phyloP scores from a whole-genome alignment of 2,329 filamentous ascomycete species.

The Paraphoma sp. region DNA sequence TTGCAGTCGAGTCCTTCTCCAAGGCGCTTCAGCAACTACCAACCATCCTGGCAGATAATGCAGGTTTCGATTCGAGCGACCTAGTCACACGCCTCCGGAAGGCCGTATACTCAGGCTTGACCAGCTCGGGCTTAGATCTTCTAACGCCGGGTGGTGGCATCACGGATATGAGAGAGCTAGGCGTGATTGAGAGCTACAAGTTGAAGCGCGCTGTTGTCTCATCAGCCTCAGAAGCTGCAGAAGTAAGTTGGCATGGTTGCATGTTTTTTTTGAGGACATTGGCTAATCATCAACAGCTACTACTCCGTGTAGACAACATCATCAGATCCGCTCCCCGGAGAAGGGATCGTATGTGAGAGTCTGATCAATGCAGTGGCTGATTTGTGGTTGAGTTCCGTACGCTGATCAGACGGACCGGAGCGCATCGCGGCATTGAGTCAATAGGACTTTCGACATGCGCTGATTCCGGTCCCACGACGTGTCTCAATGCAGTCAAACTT shows the following conservation, averaged over 20 bases:
- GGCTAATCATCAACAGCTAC: slow-evolving; percentile 64
- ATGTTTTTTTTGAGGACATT: slow-evolving; percentile 4
- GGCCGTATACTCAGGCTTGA: slow-evolving; percentile 93
- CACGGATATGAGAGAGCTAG: slow-evolving; percentile 92
- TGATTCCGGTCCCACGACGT: slow-evolving; percentile 19
- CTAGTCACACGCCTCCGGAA: slow-evolving; percentile 90
- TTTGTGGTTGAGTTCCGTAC: neutral
- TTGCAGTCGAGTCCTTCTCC: slow-evolving; percentile 90
- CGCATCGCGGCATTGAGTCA: neutral
- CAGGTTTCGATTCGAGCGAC: slow-evolving; percentile 93
- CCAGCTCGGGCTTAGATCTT: slow-evolving; percentile 88
- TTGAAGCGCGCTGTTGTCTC: slow-evolving; percentile 97
- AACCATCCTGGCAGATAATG: slow-evolving; percentile 96
- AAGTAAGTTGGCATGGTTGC: slow-evolving; percentile 65
- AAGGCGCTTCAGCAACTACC: slow-evolving; percentile 89
- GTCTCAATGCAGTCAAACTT: slow-evolving; percentile 33
- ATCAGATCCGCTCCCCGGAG: slow-evolving; percentile 89
- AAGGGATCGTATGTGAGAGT: slow-evolving; percentile 73
- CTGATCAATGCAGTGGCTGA: neutral
- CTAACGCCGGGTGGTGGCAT: slow-evolving; percentile 89
- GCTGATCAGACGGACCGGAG: neutral
- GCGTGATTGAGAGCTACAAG: slow-evolving; percentile 98
- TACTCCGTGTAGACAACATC: slow-evolving; percentile 96
- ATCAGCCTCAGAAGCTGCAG: slow-evolving; percentile 93
- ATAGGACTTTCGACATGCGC: neutral